Evolutionary conservation across 1,284 basidiomycete genomes (phyloP), one percentile per base, ranked within the genome.

Genomic region (Tilletiaria anomala): DNA sequence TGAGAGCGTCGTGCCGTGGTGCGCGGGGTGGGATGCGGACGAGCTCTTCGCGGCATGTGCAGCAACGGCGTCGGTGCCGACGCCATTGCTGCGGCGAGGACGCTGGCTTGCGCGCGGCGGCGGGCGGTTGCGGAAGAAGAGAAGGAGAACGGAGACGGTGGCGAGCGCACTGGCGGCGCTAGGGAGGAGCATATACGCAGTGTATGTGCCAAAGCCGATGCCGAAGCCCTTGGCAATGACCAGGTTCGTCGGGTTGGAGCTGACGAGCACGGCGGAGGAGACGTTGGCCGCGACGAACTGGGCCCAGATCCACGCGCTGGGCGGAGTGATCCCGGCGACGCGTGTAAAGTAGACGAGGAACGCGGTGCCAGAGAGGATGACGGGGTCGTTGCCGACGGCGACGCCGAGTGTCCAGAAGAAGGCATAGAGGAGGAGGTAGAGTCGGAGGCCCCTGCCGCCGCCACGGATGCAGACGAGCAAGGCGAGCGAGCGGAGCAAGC

Each of bases 281-380:
- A 88, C 83, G 63, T 96, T 96, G 3, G 84, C 85, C 0, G 75
- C 74, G 10, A 76, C 71, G 56, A 83, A 81, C 53, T 82, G 78
- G 16, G 75, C 71, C 64, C 78, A 80, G 17, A 79, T 73, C 75
- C 76, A 82, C 0, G 78, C 75, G 0, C 73, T 73, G 0, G 78
- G 76, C 18, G 75, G 73, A 1, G n/a, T n/a, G n/a, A 80, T 76
- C 0, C 73, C 73, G 4, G 79, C 76, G 3, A 79, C 78, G n/a
- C 76, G 69, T 0, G 83, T 85, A 50, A 86, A 82, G 61, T 89
- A 88, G 5, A 80, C 79, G 33, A 91, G 69, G 65, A 91, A 91
- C 0, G 79, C 80, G 0, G 86, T 91, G 1, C 84, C 82, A 8
- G 49, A 66, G 2, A 70, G 51, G 6, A 70, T 65, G 47, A 71